Percentiles rank a stretch among this genome's conserved stretches.
Evolutionary conservation across 1,284 basidiomycete genomes (phyloP).

Genomic region (Vanrija humicola): DNA sequence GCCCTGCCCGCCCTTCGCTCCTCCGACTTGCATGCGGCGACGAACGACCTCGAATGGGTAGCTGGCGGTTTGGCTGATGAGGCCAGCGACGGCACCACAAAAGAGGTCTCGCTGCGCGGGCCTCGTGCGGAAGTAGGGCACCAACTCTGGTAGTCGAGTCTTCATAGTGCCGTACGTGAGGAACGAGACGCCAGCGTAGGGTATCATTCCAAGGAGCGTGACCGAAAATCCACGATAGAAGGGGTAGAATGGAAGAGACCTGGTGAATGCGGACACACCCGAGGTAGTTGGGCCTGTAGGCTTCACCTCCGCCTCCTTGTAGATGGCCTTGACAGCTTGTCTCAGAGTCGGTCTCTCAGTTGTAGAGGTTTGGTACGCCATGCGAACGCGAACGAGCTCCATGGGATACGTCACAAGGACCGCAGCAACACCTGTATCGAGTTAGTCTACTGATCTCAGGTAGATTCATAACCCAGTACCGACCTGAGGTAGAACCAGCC

Average conservation of each 20-base stretch:
- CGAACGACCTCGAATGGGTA: slow-evolving; percentile 97
- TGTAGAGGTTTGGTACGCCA: slow-evolving; percentile 78
- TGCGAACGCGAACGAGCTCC: slow-evolving; percentile 88
- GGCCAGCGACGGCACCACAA: slow-evolving; percentile 88
- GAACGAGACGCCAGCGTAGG: slow-evolving; percentile 95
- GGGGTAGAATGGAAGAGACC: slow-evolving; percentile 45
- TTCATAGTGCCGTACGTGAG: slow-evolving; percentile 84
- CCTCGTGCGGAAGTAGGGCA: slow-evolving; percentile 46
- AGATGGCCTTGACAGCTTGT: slow-evolving; percentile 63
- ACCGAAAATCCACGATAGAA: slow-evolving; percentile 94
- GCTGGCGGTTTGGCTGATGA: slow-evolving; percentile 80
- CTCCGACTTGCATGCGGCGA: slow-evolving; percentile 93
- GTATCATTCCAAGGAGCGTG: slow-evolving; percentile 87
- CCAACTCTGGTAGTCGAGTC: slow-evolving; percentile 53
- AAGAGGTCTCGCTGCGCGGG: slow-evolving; percentile 56
- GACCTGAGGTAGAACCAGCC: slow-evolving; percentile 84
- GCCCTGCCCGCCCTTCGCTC: slow-evolving; percentile 56
- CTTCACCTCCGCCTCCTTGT: slow-evolving; percentile 56
- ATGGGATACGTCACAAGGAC: slow-evolving; percentile 92
- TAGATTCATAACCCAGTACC: background rate
- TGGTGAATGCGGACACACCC: slow-evolving; percentile 44
- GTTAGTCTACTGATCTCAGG: background rate
- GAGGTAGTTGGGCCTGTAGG: background rate
- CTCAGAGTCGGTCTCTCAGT: slow-evolving; percentile 59
- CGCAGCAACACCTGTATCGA: slow-evolving; percentile 67